Base-by-base conservation (phyloP, 2,329 filamentous ascomycete species). In the Xylariaceae sp. region DNA sequence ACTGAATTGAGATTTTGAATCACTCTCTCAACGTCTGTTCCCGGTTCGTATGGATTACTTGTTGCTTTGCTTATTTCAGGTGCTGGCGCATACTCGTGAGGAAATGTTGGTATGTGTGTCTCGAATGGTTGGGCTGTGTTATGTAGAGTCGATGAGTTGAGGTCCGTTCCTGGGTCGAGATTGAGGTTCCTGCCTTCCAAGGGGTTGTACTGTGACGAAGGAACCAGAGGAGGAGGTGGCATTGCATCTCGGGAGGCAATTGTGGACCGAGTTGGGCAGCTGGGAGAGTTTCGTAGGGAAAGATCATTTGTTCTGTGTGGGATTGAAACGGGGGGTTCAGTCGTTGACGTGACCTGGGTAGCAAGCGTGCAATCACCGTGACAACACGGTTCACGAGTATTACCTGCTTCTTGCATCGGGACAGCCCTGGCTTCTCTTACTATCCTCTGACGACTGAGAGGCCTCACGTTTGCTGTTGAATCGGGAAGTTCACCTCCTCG, bases 161-260 rank as follows among this genome's bases (percentile, higher is more conserved):
- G 3, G 23, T 55, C 5, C 23, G 42, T 13, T 56, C 23, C 30
- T 9, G 9, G 39, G 7, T 23, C 23, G 11, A 18, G n/a, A 10
- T 17, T 50, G 11, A 18, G 13, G 15, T 17, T 50, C 15, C 44
- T 34, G 30, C 47, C 10, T 17, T 55, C 45, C 13, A 44, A 17
- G 34, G 50, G 17, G 48, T 18, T 37, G 2, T 47, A 54, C 57
- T 30, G 62, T 37, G 49, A 13, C 48, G 15, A 13, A 44, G 71
- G 69, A 11, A 70, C 48, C n/a, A 69, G 67, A 35, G 71, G 67
- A 35, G 71, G 71, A 23, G 71, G 71, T 11, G 71, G 71, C 70
- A 72, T 72, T 47, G 61, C 63, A 48, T 70, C 69, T 61, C 64
- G 66, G 9, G 71, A 72, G 59, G 64, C 52, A 17, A 63, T 47